These are phyloP conservation scores for Schizonepeta tenuifolia DNA, from an alignment of 257 asterid genomes.

Conservation along the genomic window DNA sequence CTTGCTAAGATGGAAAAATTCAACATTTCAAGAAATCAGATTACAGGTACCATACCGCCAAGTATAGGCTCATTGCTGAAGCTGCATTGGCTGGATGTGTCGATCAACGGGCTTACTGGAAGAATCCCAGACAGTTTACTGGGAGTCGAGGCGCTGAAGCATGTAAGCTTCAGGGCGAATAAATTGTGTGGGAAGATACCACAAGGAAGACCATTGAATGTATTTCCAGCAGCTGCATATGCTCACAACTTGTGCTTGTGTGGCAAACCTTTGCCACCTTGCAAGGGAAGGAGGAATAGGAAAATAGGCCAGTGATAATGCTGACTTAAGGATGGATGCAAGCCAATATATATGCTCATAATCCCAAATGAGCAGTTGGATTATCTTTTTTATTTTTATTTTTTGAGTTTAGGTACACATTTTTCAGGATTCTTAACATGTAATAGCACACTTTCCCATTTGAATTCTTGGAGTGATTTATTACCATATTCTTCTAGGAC, in stretches of 20 bases:
- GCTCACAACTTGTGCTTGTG: slow-evolving; percentile 84
- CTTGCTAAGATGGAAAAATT: slow-evolving; percentile 57
- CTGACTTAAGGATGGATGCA: slow-evolving; percentile 48
- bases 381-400: slow-evolving; percentile 16
- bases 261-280: slow-evolving; percentile 78
- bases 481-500: slow-evolving; percentile 3
- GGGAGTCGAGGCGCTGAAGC: slow-evolving; percentile 55
- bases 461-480: neutral
- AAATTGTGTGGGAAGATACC: slow-evolving; percentile 87
- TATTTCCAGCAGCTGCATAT: slow-evolving; percentile 72
- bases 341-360: slow-evolving; percentile 39
- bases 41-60: slow-evolving; percentile 77
- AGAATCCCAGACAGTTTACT: slow-evolving; percentile 71
- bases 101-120: slow-evolving; percentile 62
- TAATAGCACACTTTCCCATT: slow-evolving; percentile 3
- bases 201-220: slow-evolving; percentile 71
- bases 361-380: slow-evolving; percentile 38
- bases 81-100: slow-evolving; percentile 81
- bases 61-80: slow-evolving; percentile 59
- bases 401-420: slow-evolving; percentile 28
- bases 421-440: slow-evolving; percentile 28
- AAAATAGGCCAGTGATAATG: slow-evolving; percentile 66
- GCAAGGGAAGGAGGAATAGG: slow-evolving; percentile 50
- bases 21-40: slow-evolving; percentile 71
- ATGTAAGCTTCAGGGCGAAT: slow-evolving; percentile 80